Evolutionary conservation across 441 rosid genomes (phyloP).

Genomic region (Aleurites moluccanus): DNA sequence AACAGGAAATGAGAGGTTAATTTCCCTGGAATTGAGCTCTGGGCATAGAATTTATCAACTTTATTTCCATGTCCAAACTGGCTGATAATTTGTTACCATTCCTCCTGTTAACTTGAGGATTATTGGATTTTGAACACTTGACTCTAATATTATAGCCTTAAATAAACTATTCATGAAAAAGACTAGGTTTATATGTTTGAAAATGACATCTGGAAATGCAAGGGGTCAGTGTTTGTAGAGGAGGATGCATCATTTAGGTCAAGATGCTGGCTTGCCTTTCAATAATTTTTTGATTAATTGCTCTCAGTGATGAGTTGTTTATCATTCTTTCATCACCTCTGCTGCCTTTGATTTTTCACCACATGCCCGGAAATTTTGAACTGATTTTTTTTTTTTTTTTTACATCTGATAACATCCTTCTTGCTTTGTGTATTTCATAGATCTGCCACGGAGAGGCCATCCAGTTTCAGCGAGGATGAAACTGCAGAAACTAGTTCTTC

Average conservation of each 20-base stretch:
- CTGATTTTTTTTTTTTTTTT: too few relatives aligned
- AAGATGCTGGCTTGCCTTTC: background rate
- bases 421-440: constrained; percentile 32
- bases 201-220: background rate
- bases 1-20: background rate
- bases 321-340: background rate
- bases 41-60: background rate
- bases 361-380: background rate
- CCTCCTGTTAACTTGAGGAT: background rate
- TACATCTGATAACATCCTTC: constrained; percentile 8
- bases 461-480: constrained; percentile 72
- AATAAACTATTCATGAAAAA: background rate
- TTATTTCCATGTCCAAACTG: background rate
- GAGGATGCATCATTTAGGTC: background rate
- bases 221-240: background rate
- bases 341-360: background rate
- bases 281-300: background rate
- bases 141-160: background rate
- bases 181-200: background rate
- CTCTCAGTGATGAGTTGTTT: background rate
- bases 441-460: constrained; percentile 45
- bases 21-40: background rate
- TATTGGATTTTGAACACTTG: background rate
- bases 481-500: constrained; percentile 62
- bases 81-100: background rate